phyloP scores from a whole-genome alignment of 345 rosid species.

The Citropsis articulata region DNA sequence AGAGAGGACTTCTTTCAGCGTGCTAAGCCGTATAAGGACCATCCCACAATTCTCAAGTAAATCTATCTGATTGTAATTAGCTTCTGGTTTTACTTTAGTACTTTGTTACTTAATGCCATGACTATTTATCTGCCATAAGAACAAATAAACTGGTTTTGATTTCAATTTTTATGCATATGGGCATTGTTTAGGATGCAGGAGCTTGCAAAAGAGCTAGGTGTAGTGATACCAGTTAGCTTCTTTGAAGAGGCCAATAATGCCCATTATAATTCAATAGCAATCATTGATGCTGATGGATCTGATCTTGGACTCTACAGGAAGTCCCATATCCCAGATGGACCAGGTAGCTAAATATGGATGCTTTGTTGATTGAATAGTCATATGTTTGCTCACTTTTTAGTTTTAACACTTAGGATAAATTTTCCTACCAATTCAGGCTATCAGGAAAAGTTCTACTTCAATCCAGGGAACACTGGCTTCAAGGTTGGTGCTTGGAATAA shows the following conservation, averaged over 20 bases:
- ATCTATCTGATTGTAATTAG: neutral
- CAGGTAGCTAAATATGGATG: slow-evolving; percentile 45
- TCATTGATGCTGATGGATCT: slow-evolving; percentile 90
- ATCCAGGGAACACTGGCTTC: slow-evolving; percentile 96
- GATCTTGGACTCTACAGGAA: slow-evolving; percentile 92
- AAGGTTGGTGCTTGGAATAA: slow-evolving; percentile 49
- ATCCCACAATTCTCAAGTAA: slow-evolving; percentile 81
- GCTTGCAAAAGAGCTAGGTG: slow-evolving; percentile 81
- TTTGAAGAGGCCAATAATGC: slow-evolving; percentile 95
- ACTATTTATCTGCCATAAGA: neutral
- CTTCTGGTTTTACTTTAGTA: neutral
- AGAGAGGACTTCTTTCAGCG: slow-evolving; percentile 75
- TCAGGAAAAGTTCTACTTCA: slow-evolving; percentile 97
- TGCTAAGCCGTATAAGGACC: slow-evolving; percentile 78
- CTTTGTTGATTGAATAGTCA: slow-evolving; percentile 12
- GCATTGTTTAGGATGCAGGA: slow-evolving; percentile 67
- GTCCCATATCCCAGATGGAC: slow-evolving; percentile 98
- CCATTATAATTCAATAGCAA: slow-evolving; percentile 85
- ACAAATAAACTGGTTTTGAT: neutral
- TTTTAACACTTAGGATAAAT: slow-evolving; percentile 4
- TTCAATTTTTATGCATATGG: neutral
- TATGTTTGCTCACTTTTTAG: slow-evolving; percentile 1
- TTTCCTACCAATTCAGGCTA: slow-evolving; percentile 48
- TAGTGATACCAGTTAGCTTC: slow-evolving; percentile 91
- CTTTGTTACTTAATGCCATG: neutral